Base-by-base conservation (phyloP, 139 green algal genomes). In the Spirogloea muscicola region DNA sequence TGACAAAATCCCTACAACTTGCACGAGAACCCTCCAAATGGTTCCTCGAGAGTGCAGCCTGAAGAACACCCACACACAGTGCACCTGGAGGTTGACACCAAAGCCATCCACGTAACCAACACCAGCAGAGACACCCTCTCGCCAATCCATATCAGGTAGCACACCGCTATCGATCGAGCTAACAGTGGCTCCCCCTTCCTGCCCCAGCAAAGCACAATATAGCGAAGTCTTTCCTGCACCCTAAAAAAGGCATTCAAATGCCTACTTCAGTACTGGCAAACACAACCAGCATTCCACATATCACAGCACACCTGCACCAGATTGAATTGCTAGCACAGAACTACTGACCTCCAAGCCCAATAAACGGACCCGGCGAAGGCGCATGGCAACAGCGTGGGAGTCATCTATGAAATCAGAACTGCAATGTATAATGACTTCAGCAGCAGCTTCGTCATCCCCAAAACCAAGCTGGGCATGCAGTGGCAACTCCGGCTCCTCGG, bases 71-170 rank as follows among this genome's bases (percentile, higher is more conserved):
- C n/a, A n/a, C n/a, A n/a, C n/a, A n/a, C n/a, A n/a, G n/a, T n/a
- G n/a, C 64, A 76, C 68, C 68, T 76, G 68, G 4, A 76, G 38
- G 57, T 70, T 76, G 7, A 76, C 58, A 36, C 68, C 68, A 18
- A 31, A 6, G 3, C n/a, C 68, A 52, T 76, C 68, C 48, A 76
- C 41, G 43, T 76, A 76, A 25, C 68, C 68, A 7, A 76, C 68
- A 31, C 68, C 68, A n/a, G 16, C 52, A 18, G 4, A 7, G 3
- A 76, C 68, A 3, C 68, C 68, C 10, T 76, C 68, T 3, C 57
- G 31, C 68, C 68, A 76, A 16, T 76, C 68, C 6, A 39, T 58
- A 44, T 76, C 68, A 9, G 68, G 68, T 10, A 76, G 6, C 29
- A 76, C 29, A 4, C 68, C 68, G 4, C 52, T 21, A 9, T 51